These are phyloP conservation scores for Lachancea dasiensis DNA, from an alignment of 805 yeast species.

Conservation along the genomic window DNA sequence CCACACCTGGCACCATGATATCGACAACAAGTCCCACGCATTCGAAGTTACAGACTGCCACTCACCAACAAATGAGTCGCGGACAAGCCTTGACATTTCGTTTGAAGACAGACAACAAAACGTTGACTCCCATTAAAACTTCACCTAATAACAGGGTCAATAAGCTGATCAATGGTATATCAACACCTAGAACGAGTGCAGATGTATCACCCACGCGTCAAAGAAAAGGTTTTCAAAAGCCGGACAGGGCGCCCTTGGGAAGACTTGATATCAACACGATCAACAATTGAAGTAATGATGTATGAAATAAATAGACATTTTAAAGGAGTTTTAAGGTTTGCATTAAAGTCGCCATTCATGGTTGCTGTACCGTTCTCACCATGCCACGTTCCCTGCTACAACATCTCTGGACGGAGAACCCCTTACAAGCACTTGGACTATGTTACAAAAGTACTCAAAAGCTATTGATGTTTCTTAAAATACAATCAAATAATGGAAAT, in stretches of 20 bases:
- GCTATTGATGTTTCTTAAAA: constrained; percentile 7
- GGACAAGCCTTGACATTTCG: constrained; percentile 34
- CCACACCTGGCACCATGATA: constrained; percentile 1
- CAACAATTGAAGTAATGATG: constrained; percentile 1
- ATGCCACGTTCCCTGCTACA: too few relatives aligned
- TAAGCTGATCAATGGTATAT: constrained; percentile 26
- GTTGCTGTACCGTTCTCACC: too few relatives aligned
- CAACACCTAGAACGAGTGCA: constrained; percentile 4
- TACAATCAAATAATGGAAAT: constrained; percentile 9
- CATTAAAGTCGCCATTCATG: too few relatives aligned
- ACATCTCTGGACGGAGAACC: too few relatives aligned
- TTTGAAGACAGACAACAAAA: constrained; percentile 26
- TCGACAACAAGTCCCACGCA: constrained; percentile 1
- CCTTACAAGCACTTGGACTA: constrained; percentile 1
- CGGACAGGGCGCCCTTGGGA: constrained; percentile 1
- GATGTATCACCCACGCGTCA: constrained; percentile 7
- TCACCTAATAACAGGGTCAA: constrained; percentile 32
- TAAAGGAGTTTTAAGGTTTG: constrained; percentile 3
- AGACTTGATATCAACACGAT: constrained; percentile 9
- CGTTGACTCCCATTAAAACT: constrained; percentile 27
- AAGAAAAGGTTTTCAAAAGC: constrained; percentile 1
- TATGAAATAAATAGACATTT: too few relatives aligned
- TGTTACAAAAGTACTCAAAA: constrained; percentile 6
- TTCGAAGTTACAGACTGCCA: constrained; percentile 1
- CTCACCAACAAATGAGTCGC: constrained; percentile 8